Evolutionary conservation across 169 alveolate genomes (phyloP), one percentile per base, ranked within the genome.

Genomic region (Eimeria necatrix): DNA sequence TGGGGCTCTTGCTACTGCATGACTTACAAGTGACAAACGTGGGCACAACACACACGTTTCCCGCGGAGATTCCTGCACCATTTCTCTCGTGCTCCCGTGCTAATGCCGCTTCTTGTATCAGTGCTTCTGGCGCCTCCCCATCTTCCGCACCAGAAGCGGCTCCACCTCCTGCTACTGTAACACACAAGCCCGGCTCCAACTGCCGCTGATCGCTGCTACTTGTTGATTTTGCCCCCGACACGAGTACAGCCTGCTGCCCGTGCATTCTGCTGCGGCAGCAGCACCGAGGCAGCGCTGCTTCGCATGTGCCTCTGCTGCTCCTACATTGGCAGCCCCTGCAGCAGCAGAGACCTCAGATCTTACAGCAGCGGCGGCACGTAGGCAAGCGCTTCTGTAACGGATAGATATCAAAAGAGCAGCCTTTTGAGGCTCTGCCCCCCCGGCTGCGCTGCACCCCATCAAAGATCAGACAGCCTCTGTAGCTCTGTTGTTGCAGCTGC

Each of bases 211-310:
- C 22, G 68, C 59, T 46, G 59, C 68, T 76, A 60, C 87, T 41
- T 22, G 68, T 53, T 48, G 87, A 53, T 4, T 76, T 46, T 53
- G 68, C 61, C 87, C 87, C 87, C 61, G 46, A 4, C 1, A 76
- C 52, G 61, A 76, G 87, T 46, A 76, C 61, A 7, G 87, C 61
- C 51, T 24, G 87, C 14, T 76, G 87, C 64, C 68, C 61, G 61
- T 76, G 68, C 87, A 76, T 76, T 76, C 61, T 76, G 87, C 87
- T 76, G 87, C 87, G 16, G 87, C 87, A 16, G 87, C 87, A 76
- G 87, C 87, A 76, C 61, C 87, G 24, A 76, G 41, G 46, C 5
- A 32, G 18, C 87, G 18, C 64, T 76, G 61, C 87, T 16, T 76
- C 87, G 8, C 64, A 1, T 4, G 59, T 24, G 87, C 18, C 20